phyloP scores from a whole-genome alignment of 2,329 filamentous ascomycete species.

The Dothistroma septosporum region DNA sequence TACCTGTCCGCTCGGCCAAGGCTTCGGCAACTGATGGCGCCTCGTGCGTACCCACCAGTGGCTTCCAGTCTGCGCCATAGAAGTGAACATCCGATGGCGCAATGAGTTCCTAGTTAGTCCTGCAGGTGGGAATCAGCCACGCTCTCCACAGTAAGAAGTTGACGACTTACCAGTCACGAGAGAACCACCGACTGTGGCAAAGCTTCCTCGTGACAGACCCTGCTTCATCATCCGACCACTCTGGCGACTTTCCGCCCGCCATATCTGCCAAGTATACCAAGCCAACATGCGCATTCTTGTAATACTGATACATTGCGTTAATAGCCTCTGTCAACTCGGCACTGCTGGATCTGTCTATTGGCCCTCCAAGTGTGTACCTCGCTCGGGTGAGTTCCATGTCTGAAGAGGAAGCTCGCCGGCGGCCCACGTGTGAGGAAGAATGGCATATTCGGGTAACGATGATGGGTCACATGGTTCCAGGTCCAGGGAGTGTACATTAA shows the following conservation, averaged over 20 bases:
- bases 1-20: neutral
- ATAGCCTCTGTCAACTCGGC: neutral
- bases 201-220: neutral
- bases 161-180: too few relatives aligned
- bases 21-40: too few relatives aligned
- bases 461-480: neutral
- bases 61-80: too few relatives aligned
- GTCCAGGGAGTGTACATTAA: neutral
- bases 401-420: conserved; percentile 11
- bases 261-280: neutral
- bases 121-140: too few relatives aligned
- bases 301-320: neutral
- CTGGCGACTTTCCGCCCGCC: neutral
- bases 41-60: too few relatives aligned
- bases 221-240: neutral
- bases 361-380: neutral
- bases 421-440: conserved; percentile 20
- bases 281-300: neutral
- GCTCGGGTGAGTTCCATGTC: neutral
- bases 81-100: too few relatives aligned
- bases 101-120: too few relatives aligned
- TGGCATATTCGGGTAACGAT: conserved; percentile 9
- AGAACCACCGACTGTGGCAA: too few relatives aligned
- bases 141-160: too few relatives aligned
- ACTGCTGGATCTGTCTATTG: neutral